Evolutionary conservation across 139 green algal species (phyloP), one percentile per base, ranked within the genome.

Genomic region (Haematococcus sp.): DNA sequence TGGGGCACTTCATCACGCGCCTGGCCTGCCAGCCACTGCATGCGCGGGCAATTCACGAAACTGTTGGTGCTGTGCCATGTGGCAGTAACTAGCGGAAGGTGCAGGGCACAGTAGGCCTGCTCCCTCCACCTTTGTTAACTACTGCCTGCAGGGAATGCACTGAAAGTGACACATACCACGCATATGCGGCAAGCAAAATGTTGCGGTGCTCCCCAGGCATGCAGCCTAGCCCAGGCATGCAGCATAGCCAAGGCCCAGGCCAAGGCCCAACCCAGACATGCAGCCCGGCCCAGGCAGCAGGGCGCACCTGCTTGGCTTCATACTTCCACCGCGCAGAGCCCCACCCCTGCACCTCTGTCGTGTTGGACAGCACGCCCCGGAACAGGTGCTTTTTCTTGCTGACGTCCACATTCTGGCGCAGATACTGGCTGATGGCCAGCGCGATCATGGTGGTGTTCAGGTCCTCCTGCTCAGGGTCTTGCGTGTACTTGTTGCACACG

Each of bases 391-490:
- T 49, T 7, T 7, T 19, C 7, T 49, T 49, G 40, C 40, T 11
- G 7, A 49, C 40, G 11, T 49, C 40, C 40, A 49, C 40, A 11
- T 49, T 68, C 56, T 79, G 74, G 20, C 74, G 58, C 28, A 79
- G 55, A 30, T 61, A 74, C 54, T 74, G 66, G 7, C 30, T 61
- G 20, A 80, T 32, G 17, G 74, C 74, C 55, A 80, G 43, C 43
- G 75, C 74, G 17, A 55, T 67, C 31, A 75, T 46, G 56, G 74
- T 55, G 27, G 74, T 80, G 44, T 35, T 33, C 2, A 16, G 20
- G 66, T 80, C 74, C 74, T 80, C 74, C 19, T 51, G 34, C 0
- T 63, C 74, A 2, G 59, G 65, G 74, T 80, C 74, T 32, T 54
- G 2, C 2, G 67, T 43, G 60, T 67, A 80, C 74, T 80, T 80